A percentile compares a stretch with the other conserved stretches of the same genome.
Evolutionary conservation across 2,329 filamentous ascomycete genomes (phyloP).

Genomic region (Plenodomus lindquistii): DNA sequence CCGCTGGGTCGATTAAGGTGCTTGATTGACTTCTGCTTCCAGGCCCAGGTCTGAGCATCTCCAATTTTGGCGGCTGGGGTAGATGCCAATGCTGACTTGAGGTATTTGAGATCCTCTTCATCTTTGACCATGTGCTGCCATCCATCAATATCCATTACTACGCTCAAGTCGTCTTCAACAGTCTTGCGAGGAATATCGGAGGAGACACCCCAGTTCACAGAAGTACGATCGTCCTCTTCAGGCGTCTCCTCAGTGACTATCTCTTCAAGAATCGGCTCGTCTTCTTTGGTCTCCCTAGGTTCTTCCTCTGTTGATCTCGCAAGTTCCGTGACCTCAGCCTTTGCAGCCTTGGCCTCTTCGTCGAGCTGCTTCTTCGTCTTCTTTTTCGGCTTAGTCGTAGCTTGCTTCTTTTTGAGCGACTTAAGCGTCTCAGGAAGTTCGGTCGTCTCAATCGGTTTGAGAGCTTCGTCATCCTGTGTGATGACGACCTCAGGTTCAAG

Average conservation of each 20-base stretch:
- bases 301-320: slow-evolving; percentile 53
- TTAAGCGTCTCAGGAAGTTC: slow-evolving; percentile 34
- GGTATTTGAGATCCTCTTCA: slow-evolving; percentile 65
- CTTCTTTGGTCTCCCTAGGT: slow-evolving; percentile 32
- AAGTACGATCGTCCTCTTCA: slow-evolving; percentile 48
- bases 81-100: slow-evolving; percentile 56
- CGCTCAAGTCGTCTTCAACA: slow-evolving; percentile 66
- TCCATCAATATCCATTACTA: slow-evolving; percentile 71
- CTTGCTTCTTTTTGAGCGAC: slow-evolving; percentile 39
- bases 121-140: slow-evolving; percentile 72
- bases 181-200: slow-evolving; percentile 63
- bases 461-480: slow-evolving; percentile 50
- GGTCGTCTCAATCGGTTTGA: slow-evolving; percentile 44
- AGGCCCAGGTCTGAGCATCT: slow-evolving; percentile 67
- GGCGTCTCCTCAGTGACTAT: slow-evolving; percentile 34
- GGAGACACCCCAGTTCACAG: slow-evolving; percentile 65
- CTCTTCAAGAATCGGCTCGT: slow-evolving; percentile 29
- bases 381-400: slow-evolving; percentile 65
- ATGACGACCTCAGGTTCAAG: slow-evolving; percentile 39
- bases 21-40: slow-evolving; percentile 74
- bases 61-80: slow-evolving; percentile 55
- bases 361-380: slow-evolving; percentile 78
- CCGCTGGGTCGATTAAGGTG: slow-evolving; percentile 63
- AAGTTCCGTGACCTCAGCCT: slow-evolving; percentile 48
- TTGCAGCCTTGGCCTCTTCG: slow-evolving; percentile 50